Base-by-base conservation (phyloP, 352 stramenopile species). In the Phytophthora sojae region DNA sequence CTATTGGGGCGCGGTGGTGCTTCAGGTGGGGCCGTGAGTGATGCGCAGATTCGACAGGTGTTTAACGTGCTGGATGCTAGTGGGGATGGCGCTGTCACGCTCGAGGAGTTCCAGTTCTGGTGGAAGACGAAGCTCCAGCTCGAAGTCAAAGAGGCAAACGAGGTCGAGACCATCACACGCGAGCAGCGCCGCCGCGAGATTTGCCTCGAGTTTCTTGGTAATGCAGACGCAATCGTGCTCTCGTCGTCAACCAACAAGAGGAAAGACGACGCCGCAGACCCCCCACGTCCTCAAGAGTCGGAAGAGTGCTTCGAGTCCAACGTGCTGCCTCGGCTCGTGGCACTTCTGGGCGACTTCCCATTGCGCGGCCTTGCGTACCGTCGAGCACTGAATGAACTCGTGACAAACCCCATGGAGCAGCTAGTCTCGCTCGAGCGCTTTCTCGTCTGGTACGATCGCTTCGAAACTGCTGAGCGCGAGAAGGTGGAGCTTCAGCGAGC, bases 91-190 rank as follows among this genome's bases (percentile, higher is more conserved):
- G 58, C 75, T 35, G 86, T 93, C 30, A 92, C 70, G 58, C 59
- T 92, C 2, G 85, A 92, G 3, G 86, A 94, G 62, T 94, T 94
- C 63, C 76, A 82, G 50, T 42, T 86, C n/a, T 94, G 86, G 86
- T 93, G 86, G 86, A 78, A 81, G 61, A 85, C 86, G 1, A 94
- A 92, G 35, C 64, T 90, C 3, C 67, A 85, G 55, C 64, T 94
- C 3, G 81, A 91, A 59, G 63, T 79, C 4, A 79, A 89, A 17
- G 86, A 85, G 17, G 81, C 64, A 0, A 75, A 80, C 3, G 69
- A 85, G 23, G 56, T 67, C 12, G 80, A 79, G 9, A 64, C 49
- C 1, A 56, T 64, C 17, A 79, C 69, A 21, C 67, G 69, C 4
- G 26, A 70, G 0, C n/a, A 73, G 11, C 76, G 67, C 15, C 61